A percentile compares a stretch with the other conserved stretches of the same genome.
phyloP scores from a whole-genome alignment of 2,329 filamentous ascomycete species.

The Colletotrichum melonis region DNA sequence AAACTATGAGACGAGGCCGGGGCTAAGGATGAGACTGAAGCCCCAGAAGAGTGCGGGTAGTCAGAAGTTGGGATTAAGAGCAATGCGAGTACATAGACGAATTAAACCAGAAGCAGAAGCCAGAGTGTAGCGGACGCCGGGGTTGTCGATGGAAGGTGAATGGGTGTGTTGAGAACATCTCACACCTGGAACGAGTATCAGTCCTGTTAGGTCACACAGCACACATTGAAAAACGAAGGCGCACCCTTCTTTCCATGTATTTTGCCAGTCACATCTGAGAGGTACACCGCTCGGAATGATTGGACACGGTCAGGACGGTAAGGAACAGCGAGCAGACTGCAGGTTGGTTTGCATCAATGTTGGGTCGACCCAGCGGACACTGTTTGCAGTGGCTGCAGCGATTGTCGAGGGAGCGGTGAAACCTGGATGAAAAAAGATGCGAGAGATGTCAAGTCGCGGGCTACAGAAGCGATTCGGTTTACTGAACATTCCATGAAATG shows the following conservation, averaged over 20 bases:
- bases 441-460: background rate
- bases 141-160: background rate
- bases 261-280: background rate
- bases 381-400: background rate
- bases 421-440: background rate
- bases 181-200: background rate
- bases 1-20: background rate
- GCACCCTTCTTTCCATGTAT: background rate
- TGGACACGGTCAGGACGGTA: background rate
- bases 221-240: background rate
- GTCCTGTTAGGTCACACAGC: background rate
- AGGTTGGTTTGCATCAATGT: background rate
- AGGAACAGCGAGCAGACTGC: background rate
- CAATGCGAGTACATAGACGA: background rate
- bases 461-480: background rate
- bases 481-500: background rate
- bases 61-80: background rate
- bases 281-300: background rate
- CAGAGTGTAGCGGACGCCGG: background rate
- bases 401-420: background rate
- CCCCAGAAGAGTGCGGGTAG: too few relatives aligned
- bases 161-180: background rate
- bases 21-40: background rate
- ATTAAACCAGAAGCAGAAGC: background rate
- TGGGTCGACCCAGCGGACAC: background rate